Base-by-base conservation (phyloP, 352 stramenopile genomes). In the Phytopythium mirpurense region DNA sequence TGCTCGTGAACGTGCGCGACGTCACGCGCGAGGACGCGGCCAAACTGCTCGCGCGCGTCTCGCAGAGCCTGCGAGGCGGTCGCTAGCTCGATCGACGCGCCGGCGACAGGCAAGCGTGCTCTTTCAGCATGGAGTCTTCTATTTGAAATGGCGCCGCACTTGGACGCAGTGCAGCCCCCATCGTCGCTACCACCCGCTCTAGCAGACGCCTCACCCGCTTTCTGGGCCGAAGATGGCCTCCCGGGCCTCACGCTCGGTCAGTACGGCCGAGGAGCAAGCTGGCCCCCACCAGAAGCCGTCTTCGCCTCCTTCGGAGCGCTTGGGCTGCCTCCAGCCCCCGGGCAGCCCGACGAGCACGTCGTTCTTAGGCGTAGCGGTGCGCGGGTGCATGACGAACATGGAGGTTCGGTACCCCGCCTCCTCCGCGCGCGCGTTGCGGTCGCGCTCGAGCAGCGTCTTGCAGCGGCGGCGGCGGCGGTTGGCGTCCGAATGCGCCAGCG, bases 371-470 rank as follows among this genome's bases (percentile, higher is more conserved):
- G 83, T 91, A 32, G 66, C 76, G 14, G 77, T 63, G 48, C 66
- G 57, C 19, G 83, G 83, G 43, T 88, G 67, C 83, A 93, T 93
- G 41, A 91, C 74, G 42, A 86, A 91, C 66, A 90, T 80, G 61
- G 73, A 83, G 16, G 81, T 86, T 29, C 66, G 35, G 60, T 88
- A 91, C 24, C 74, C 60, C 5, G 60, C 63, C 56, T 93, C 79
- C 16, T 58, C 46, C 2, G 78, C 78, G 10, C 65, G 59, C 56
- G 72, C 65, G 57, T 88, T 90, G 60, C 83, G 83, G 62, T 93
- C 83, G 61, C 68, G 85, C 26, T 93, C 83, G 29, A 93, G 64
- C 19, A 93, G 60, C n/a, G 67, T 88, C 62, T 93, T 93, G 63
- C 83, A 93, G 26, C 65, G 64, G 19, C 83, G 80, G 29, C 83